Evolutionary conservation across 208 protist species (phyloP).

Genomic region (Angomonas deanei): DNA sequence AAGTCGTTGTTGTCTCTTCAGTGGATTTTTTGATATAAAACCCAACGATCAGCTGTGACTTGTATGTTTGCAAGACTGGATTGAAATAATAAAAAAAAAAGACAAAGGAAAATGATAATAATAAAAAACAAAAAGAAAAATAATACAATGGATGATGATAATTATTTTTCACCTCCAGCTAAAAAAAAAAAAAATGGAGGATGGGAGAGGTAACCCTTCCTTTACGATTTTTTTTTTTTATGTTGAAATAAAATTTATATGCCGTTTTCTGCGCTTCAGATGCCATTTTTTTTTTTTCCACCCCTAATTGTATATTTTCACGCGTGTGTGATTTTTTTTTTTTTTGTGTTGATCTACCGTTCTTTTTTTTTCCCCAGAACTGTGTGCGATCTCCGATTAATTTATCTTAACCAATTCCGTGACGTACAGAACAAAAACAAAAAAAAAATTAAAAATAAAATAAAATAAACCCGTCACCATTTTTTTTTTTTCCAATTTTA

Average conservation of each 20-base stretch:
- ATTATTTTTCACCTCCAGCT: background rate
- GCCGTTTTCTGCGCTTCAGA: background rate
- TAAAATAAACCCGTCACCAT: too few species aligned
- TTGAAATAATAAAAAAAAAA: too few species aligned
- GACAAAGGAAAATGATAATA: too few species aligned
- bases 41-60: too few species aligned
- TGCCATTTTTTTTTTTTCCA: slow-evolving; percentile 6
- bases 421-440: too few species aligned
- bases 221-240: slow-evolving; percentile 8
- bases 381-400: too few species aligned
- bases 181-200: slow-evolving; percentile 10
- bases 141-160: background rate
- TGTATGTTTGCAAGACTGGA: too few species aligned
- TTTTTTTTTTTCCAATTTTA: slow-evolving; percentile 12
- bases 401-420: too few species aligned
- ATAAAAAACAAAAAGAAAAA: background rate
- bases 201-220: background rate
- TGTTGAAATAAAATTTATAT: background rate
- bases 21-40: too few species aligned
- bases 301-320: slow-evolving; percentile 1
- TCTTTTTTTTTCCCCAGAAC: background rate
- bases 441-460: too few species aligned
- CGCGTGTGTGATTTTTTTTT: slow-evolving; percentile 1
- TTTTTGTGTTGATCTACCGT: too few species aligned
- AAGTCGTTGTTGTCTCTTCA: too few species aligned